Conservation (phyloP, 2,329 filamentous ascomycete species). For the Beauveria varroae region DNA sequence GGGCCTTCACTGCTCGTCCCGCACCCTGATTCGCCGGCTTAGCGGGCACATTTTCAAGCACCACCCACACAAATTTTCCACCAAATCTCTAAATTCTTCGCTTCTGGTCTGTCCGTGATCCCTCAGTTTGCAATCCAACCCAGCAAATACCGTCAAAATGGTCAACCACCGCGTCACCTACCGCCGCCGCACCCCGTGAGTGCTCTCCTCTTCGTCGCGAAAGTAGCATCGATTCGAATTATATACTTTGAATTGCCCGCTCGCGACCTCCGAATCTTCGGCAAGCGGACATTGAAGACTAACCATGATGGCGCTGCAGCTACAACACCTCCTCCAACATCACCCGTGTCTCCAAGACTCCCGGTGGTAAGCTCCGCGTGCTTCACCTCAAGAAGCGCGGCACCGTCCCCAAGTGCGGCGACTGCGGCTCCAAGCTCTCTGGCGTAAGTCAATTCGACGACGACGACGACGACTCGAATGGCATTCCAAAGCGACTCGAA, state of each 20-base stretch:
- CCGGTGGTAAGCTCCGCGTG: constrained; percentile 89
- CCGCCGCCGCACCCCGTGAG: constrained; percentile 76
- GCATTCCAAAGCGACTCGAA: background rate
- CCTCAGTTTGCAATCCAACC: constrained; percentile 23
- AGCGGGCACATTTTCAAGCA: constrained; percentile 30
- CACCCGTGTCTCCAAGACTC: constrained; percentile 92
- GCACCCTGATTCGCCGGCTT: constrained; percentile 28
- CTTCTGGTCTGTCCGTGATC: constrained; percentile 25
- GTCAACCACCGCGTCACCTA: constrained; percentile 54
- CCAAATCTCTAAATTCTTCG: constrained; percentile 35
- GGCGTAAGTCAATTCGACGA: constrained; percentile 65
- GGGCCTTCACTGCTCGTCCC: constrained; percentile 10
- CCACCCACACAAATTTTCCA: constrained; percentile 35
- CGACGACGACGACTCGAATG: constrained; percentile 4
- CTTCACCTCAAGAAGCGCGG: constrained; percentile 99
- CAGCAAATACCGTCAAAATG: constrained; percentile 46
- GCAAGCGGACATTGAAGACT: constrained; percentile 6
- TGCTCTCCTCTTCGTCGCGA: constrained; percentile 20
- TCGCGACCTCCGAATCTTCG: background rate
- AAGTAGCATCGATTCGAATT: constrained; percentile 7
- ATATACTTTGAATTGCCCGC: constrained; percentile 13
- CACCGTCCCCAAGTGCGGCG: constrained; percentile 96
- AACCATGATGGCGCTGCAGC: constrained; percentile 37
- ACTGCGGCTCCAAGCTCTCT: constrained; percentile 95
- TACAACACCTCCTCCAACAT: constrained; percentile 99